phyloP scores from a whole-genome alignment of 2,329 filamentous ascomycete species.

The Elsinoe ampelina region DNA sequence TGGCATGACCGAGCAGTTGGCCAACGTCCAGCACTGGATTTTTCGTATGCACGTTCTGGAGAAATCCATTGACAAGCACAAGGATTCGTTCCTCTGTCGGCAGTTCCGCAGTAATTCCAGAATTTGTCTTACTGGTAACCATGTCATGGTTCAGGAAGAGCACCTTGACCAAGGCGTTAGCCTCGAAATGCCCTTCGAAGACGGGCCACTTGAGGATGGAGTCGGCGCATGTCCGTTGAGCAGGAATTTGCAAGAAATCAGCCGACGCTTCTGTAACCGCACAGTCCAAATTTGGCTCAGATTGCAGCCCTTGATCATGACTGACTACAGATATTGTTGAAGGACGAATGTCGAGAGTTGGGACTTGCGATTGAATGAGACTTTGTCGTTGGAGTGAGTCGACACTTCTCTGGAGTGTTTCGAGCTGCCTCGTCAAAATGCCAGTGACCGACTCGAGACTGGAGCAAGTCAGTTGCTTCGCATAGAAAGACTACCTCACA shows the following conservation, averaged over 20 bases:
- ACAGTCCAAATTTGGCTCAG: too few relatives aligned
- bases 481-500: neutral
- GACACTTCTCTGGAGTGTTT: too few relatives aligned
- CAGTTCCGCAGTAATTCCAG: constrained; percentile 14
- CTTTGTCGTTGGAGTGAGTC: too few relatives aligned
- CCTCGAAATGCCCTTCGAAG: constrained; percentile 19
- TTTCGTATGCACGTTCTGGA: constrained; percentile 29
- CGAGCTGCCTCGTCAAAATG: too few relatives aligned
- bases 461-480: too few relatives aligned
- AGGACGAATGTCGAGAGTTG: too few relatives aligned
- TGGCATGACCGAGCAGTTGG: constrained; percentile 20
- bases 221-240: constrained; percentile 22
- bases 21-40: constrained; percentile 30
- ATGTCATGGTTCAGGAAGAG: constrained; percentile 15
- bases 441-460: too few relatives aligned
- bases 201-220: constrained; percentile 24
- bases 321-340: too few relatives aligned
- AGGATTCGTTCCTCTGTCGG: constrained; percentile 25
- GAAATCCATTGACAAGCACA: constrained; percentile 25
- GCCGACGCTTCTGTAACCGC: constrained; percentile 5
- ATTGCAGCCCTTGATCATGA: too few relatives aligned
- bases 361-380: too few relatives aligned
- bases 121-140: neutral
- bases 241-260: constrained; percentile 23
- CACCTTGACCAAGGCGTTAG: constrained; percentile 19